A percentile compares a stretch with the other conserved stretches of the same genome.
phyloP scores from a whole-genome alignment of 228 moss, liverwort and hornwort genomes.

The Sphagnum magellanicum region DNA sequence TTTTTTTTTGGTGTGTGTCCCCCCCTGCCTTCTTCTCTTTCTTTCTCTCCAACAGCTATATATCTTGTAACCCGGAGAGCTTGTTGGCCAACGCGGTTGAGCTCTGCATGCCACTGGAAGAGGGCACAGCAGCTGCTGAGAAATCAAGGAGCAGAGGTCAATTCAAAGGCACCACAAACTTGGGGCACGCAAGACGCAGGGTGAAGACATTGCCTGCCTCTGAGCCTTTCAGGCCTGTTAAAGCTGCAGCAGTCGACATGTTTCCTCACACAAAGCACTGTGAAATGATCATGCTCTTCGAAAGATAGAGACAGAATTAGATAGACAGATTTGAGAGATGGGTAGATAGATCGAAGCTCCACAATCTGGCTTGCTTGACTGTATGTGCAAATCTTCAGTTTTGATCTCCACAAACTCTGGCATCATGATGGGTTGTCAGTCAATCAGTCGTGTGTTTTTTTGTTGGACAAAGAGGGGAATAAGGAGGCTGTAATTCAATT shows the following conservation, averaged over 20 bases:
- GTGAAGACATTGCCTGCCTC: slow-evolving; percentile 89
- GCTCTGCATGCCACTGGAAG: slow-evolving; percentile 79
- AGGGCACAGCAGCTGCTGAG: slow-evolving; percentile 45
- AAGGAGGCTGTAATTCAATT: too few relatives aligned
- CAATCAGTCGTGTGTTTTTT: too few relatives aligned
- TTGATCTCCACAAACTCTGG: too few relatives aligned
- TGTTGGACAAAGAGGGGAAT: too few relatives aligned
- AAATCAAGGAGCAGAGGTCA: slow-evolving; percentile 21
- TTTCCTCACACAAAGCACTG: slow-evolving; percentile 95
- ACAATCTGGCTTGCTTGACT: too few relatives aligned
- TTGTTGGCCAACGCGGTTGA: slow-evolving; percentile 94
- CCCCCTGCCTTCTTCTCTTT: background rate
- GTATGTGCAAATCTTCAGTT: too few relatives aligned
- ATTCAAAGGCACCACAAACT: slow-evolving; percentile 58
- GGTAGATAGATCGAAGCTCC: too few relatives aligned
- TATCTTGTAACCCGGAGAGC: slow-evolving; percentile 94
- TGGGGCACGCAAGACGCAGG: slow-evolving; percentile 79
- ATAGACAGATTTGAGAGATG: background rate
- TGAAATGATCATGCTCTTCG: slow-evolving; percentile 97
- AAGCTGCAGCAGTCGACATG: slow-evolving; percentile 88
- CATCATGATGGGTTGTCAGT: too few relatives aligned
- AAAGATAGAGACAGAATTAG: slow-evolving; percentile 38
- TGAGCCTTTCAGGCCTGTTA: slow-evolving; percentile 76
- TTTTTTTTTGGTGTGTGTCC: background rate
- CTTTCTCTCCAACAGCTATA: slow-evolving; percentile 47